phyloP scores from a whole-genome alignment of 2,329 filamentous ascomycete species.

The Trichoderma afroharzianum region DNA sequence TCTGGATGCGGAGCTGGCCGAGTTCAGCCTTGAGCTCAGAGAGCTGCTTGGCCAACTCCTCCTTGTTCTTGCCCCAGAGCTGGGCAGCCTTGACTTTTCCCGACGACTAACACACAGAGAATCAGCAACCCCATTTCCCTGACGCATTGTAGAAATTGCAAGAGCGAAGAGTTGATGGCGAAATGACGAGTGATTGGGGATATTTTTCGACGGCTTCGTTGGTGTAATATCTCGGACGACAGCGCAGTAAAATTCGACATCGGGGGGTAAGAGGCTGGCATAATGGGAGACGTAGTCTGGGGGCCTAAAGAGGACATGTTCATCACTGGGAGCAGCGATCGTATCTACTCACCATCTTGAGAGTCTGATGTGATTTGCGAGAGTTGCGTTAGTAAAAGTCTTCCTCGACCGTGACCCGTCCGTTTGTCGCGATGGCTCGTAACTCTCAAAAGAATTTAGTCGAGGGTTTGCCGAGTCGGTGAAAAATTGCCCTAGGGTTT shows the following conservation, averaged over 20 bases:
- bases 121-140: conserved; percentile 9
- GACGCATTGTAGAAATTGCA: background rate
- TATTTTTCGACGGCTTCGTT: conserved; percentile 3
- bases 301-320: conserved; percentile 12
- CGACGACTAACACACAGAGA: conserved; percentile 37
- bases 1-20: conserved; percentile 94
- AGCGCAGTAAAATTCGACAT: conserved; percentile 18
- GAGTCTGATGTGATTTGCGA: conserved; percentile 41
- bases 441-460: conserved; percentile 31
- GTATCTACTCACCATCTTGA: conserved; percentile 47
- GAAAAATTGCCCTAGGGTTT: conserved; percentile 40
- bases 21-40: conserved; percentile 95
- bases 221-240: conserved; percentile 12
- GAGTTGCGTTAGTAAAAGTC: conserved; percentile 34
- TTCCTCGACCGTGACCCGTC: conserved; percentile 36
- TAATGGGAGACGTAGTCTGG: conserved; percentile 15
- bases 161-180: conserved; percentile 13
- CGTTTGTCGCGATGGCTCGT: conserved; percentile 33
- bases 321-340: conserved; percentile 16
- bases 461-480: conserved; percentile 35
- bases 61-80: conserved; percentile 99
- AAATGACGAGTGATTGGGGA: conserved; percentile 1
- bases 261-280: conserved; percentile 6
- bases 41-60: conserved; percentile 93
- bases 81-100: conserved; percentile 86